A percentile compares a stretch with the other conserved stretches of the same genome.
phyloP scores from a whole-genome alignment of 192 early-diverging fungal genomes.

The Rhizoclosmatium globosum region DNA sequence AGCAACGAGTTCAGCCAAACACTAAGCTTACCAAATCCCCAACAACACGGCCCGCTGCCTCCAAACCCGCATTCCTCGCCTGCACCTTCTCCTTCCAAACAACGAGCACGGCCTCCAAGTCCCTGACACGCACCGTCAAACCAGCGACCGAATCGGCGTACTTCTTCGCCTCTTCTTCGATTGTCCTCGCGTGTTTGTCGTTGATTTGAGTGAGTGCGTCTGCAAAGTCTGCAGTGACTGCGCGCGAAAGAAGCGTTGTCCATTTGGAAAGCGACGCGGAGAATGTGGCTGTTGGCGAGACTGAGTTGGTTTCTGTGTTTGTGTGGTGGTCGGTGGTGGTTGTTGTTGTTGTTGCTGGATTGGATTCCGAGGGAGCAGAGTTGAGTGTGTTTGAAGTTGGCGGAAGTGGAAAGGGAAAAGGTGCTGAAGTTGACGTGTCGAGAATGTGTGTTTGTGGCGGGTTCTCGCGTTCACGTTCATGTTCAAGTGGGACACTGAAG shows the following conservation, averaged over 20 bases:
- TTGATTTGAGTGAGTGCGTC: background rate
- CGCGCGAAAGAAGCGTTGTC: background rate
- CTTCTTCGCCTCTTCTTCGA: background rate
- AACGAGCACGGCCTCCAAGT: slow-evolving; percentile 8
- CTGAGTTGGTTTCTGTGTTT: background rate
- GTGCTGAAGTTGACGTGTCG: background rate
- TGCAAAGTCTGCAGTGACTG: slow-evolving; percentile 17
- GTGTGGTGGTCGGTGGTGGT: background rate
- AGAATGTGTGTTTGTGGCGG: background rate
- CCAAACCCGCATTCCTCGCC: slow-evolving; percentile 21
- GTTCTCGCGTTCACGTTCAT: background rate
- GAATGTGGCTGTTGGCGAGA: background rate
- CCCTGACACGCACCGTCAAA: slow-evolving; percentile 33
- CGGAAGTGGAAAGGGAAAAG: background rate
- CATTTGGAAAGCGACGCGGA: slow-evolving; percentile 14
- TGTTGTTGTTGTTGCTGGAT: slow-evolving; percentile 1
- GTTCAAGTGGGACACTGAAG: too few species aligned
- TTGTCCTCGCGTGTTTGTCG: background rate
- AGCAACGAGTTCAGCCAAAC: background rate
- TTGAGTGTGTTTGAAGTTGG: background rate
- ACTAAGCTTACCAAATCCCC: slow-evolving; percentile 18
- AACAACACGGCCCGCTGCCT: background rate
- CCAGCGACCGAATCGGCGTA: slow-evolving; percentile 23
- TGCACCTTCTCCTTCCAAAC: slow-evolving; percentile 16
- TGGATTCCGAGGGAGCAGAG: background rate